phyloP scores from a whole-genome alignment of 1,284 basidiomycete genomes.

The Chondrostereum purpureum region DNA sequence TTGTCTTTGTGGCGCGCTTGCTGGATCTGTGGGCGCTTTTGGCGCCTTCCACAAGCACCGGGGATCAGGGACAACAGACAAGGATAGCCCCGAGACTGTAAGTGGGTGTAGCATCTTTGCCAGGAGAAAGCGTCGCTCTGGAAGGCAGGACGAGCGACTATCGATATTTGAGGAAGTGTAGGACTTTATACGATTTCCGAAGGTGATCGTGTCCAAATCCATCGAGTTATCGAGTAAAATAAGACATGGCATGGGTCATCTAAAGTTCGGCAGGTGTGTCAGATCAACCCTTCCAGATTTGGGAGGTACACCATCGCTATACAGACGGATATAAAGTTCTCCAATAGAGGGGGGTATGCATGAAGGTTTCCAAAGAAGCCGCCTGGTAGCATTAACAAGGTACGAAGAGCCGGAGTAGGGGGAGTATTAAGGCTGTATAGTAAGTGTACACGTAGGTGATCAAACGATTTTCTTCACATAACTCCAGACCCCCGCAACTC shows the following conservation, averaged over 20 bases:
- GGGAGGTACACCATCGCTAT: slow-evolving; percentile 37
- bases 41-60: not conserved
- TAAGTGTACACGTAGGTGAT: slow-evolving; percentile 36
- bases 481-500: slow-evolving; percentile 86
- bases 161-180: not conserved
- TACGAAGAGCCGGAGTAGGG: slow-evolving; percentile 33
- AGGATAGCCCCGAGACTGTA: too few relatives aligned
- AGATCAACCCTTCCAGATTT: slow-evolving; percentile 42
- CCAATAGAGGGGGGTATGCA: slow-evolving; percentile 27
- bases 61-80: not conserved
- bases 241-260: slow-evolving; percentile 35
- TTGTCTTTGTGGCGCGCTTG: not conserved
- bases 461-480: slow-evolving; percentile 79
- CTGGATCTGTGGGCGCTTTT: too few relatives aligned
- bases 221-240: slow-evolving; percentile 28
- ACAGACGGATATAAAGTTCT: slow-evolving; percentile 29
- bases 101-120: not conserved
- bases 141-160: not conserved
- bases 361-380: slow-evolving; percentile 31
- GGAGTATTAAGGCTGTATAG: slow-evolving; percentile 45
- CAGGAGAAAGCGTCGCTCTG: not conserved
- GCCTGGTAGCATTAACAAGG: slow-evolving; percentile 34
- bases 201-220: slow-evolving; percentile 19
- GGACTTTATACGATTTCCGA: slow-evolving; percentile 5
- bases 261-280: slow-evolving; percentile 43